Evolutionary conservation across 148 eudicot species (phyloP), one percentile per base, ranked within the genome.

Genomic region (Diospyros lotus): DNA sequence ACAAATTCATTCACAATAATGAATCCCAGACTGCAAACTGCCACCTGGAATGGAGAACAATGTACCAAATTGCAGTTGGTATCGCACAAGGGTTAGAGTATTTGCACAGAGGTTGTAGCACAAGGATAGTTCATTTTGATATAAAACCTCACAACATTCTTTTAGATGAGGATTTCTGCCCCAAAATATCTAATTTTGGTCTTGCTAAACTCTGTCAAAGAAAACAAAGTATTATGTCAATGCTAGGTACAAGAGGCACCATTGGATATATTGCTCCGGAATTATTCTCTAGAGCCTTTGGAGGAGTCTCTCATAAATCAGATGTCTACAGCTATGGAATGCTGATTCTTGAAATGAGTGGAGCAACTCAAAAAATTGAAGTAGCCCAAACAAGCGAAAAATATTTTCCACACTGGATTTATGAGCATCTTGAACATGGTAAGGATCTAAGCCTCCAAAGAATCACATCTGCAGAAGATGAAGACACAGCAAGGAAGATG

Each of bases 71-170:
- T 4, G 80, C 82, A 5, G 51, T 76, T n/a, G 87, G 87, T 1
- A 69, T 81, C 45, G 87, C 84, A 48, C 70, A 82, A 74, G 82
- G 88, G 41, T 53, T 86, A 9, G 86, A 81, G 77, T 86, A 80
- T 75, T 62, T 83, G 66, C 86, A 86, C 72, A 71, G 84, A 79
- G 89, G 79, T 10, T 81, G 77, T 43, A 81, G 62, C 9, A 79
- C 78, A 71, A 71, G 82, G 58, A 74, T 81, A 46, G 50, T 73
- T 41, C 84, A 81, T 62, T 81, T 84, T 45, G 83, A 18, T 77
- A 45, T n/a, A 71, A 70, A 28, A 71, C 18, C 6, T 77, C 71
- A 6, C 52, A 2, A 4, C 75, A 70, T 42, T 76, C 80, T 5
- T 64, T 63, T 14, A 77, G 64, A 54, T 77, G 71, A 6, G n/a